Base-by-base conservation (phyloP, 371 early-diverging fungal species). In the Actinomucor elegans region DNA sequence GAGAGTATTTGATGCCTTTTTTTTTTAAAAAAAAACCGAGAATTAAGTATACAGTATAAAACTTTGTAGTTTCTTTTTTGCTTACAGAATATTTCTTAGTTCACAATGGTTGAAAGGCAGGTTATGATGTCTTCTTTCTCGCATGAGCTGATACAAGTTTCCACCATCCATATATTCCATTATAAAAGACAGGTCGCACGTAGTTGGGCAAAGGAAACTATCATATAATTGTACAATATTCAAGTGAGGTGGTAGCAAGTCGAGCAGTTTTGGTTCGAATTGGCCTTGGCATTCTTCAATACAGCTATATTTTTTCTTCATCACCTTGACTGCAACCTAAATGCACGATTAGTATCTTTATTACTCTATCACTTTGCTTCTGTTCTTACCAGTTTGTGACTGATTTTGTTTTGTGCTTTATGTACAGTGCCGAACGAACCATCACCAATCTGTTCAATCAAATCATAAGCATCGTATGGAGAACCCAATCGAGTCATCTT, bases 381-480 rank as follows among this genome's bases (percentile, higher is more conserved):
- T 37, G 14, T 3, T 14, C 23, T 29, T 82, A 92, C 96, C 73
- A 81, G 75, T 64, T 94, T 90, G 21, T 86, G 87, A 21, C 86
- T 86, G 38, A 72, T 70, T 55, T 73, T 83, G 64, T 93, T 79
- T 35, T 72, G 69, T 6, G 93, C 96, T 62, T 84, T 77, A 46
- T 91, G 80, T 1, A 97, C 98, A 14, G 91, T 82, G 28, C 98
- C 96, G 67, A 96, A 97, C 8, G 94, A 91, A 15, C 98, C 98
- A 65, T 93, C 90, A 43, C 97, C 96, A 15, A 96, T 83, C 44
- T 92, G 84, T 56, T 88, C 81, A 21, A 88, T 43, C 14, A 92
- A 73, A 23, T 81, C 75, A 78, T 94, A 97, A 43, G 80, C 78
- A 59, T 86, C 80, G 46, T 49, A 55, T 18, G 71, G 70, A 34